Evolutionary conservation across 2,329 filamentous ascomycete genomes (phyloP), one percentile per base, ranked within the genome.

Genomic region (Furcasterigmium furcatum): DNA sequence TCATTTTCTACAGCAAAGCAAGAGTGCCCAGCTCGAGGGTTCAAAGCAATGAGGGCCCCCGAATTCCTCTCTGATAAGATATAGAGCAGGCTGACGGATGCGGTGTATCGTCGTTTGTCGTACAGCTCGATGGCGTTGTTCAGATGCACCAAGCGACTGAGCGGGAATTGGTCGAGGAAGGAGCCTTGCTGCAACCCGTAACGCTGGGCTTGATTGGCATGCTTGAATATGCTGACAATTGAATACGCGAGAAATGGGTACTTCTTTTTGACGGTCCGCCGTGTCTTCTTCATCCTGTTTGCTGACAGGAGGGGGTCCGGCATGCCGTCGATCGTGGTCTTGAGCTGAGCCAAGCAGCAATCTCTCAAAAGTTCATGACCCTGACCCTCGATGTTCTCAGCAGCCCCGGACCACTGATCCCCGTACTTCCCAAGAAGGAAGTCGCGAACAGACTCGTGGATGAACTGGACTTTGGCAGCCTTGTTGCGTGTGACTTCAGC

Each of bases 381-480:
- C 7, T 16, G 7, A 7, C 12, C 30, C 3, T 32, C 30, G 3
- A 16, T n/a, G 30, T 32, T 32, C 13, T 32, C 30, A 4, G 30
- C 14, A 13, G 13, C 5, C 18, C 18, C 9, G 8, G 30, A 32
- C 58, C 60, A 65, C 0, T 32, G 30, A 4, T 57, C 43, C 0
- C 69, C 67, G 0, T 54, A 46, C 2, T 66, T 62, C 7, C 63
- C 63, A 3, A 74, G 18, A 0, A 79, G 58, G n/a, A n/a, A n/a
- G n/a, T n/a, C n/a, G n/a, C n/a, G n/a, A n/a, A n/a, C n/a, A n/a
- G n/a, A n/a, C n/a, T 77, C 71, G 34, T 79, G 74, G 6, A 79
- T 77, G 54, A 79, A 76, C 45, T 76, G 73, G 2, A 74, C 63
- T 0, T 32, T 16, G 9, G 30, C 14, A 8, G 30, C 13, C 13